These are phyloP conservation scores for Tilletia walkeri DNA, from an alignment of 1,284 basidiomycete genomes.

Conservation along the genomic window DNA sequence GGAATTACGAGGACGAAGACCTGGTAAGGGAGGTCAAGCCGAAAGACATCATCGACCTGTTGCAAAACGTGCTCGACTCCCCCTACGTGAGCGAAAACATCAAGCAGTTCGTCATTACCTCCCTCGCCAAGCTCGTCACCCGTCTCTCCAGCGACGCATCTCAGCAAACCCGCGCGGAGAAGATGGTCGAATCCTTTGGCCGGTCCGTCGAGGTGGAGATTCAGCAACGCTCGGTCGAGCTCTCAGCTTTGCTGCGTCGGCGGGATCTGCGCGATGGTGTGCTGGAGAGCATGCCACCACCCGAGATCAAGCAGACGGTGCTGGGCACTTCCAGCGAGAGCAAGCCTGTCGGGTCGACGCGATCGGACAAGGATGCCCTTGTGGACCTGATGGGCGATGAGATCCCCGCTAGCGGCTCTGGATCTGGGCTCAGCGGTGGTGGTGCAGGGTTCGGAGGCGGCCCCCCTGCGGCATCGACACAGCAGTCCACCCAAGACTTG, in stretches of 20 bases:
- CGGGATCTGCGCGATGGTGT: constrained; percentile 79
- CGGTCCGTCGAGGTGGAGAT: constrained; percentile 83
- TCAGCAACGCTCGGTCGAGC: constrained; percentile 94
- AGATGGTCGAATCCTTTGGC: constrained; percentile 75
- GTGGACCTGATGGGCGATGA: constrained; percentile 51
- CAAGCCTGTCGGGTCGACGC: constrained; percentile 47
- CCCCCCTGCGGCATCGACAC: constrained; percentile 17
- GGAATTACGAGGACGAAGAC: constrained; percentile 68
- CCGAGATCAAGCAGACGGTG: constrained; percentile 66
- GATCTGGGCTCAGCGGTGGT: constrained; percentile 13
- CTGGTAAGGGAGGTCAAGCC: constrained; percentile 68
- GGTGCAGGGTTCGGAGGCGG: neutral
- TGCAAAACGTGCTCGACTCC: constrained; percentile 83
- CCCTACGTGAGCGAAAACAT: constrained; percentile 89
- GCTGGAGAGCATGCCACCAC: constrained; percentile 95
- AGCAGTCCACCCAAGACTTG: constrained; percentile 79
- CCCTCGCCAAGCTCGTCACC: constrained; percentile 84
- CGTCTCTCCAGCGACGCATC: constrained; percentile 62
- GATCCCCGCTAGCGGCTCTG: constrained; percentile 27
- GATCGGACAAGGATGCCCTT: constrained; percentile 42
- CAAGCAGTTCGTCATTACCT: constrained; percentile 86
- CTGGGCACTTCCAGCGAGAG: constrained; percentile 49
- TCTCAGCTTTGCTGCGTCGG: constrained; percentile 73
- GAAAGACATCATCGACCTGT: constrained; percentile 78
- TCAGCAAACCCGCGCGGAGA: constrained; percentile 70